Evolutionary conservation across 148 eudicot species (phyloP), one percentile per base, ranked within the genome.

Genomic region (Fagopyrum homotropicum): DNA sequence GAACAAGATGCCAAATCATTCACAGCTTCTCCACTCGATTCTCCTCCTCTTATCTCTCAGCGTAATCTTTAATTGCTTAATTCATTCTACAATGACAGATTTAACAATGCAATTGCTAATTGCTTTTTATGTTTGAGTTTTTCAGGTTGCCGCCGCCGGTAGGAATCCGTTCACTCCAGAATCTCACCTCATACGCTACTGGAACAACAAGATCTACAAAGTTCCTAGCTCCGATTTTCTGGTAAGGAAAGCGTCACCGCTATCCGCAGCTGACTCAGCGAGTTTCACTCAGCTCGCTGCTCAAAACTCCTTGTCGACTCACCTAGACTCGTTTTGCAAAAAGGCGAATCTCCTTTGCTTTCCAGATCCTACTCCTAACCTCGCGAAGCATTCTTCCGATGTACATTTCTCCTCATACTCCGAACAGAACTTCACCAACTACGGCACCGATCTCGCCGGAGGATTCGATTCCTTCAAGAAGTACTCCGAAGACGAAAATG

Each of bases 151-250:
- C 16, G 40, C 52, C 11, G 77, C 82, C 16, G 78, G 74, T 66
- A 83, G 78, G 6, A 85, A 83, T 76, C 98, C 98, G 6, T 89
- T 93, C 76, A 76, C 93, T 4, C 93, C 93, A 0, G 82, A 81
- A 46, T 93, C 89, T 0, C 83, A 72, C 30, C 73, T 85, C 55
- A 80, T 85, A 47, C 86, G 96, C 4, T 90, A 93, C 88, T 93
- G 96, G 96, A 93, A 81, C 52, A 89, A 87, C 78, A 81, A 83
- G 82, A 84, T 90, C 86, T 82, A 91, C 46, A 90, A 86, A 17
- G 86, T 89, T 15, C 90, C 96, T 26, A 81, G 84, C 66, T 87
- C 98, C 35, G 75, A 72, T 15, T 90, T 93, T 76, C 76, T 93
- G 0, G 69, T 93, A 56, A 51, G 72, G 43, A 93, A 90, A 49